Percentiles rank a stretch among this genome's conserved stretches.
Evolutionary conservation across 2,329 filamentous ascomycete genomes (phyloP).

Genomic region (Diaporthe sp.): DNA sequence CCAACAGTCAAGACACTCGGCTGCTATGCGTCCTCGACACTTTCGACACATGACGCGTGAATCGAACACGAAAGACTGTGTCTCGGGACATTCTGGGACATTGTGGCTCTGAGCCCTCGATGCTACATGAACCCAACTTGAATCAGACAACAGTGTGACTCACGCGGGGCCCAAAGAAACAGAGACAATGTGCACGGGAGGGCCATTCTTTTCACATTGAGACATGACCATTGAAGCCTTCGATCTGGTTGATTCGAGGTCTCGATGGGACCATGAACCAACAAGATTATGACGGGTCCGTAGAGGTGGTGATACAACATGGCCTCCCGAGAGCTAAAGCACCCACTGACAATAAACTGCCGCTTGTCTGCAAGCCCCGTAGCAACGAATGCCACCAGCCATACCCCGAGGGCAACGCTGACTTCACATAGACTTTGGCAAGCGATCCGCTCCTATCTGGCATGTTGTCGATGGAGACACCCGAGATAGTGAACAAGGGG

Average conservation of each 20-base stretch:
- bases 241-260: not conserved
- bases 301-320: not conserved
- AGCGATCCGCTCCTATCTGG: not conserved
- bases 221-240: not conserved
- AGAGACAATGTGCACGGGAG: not conserved
- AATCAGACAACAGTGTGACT: not conserved
- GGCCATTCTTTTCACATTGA: not conserved
- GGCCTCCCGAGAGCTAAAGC: not conserved
- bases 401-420: not conserved
- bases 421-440: not conserved
- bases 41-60: not conserved
- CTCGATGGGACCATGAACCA: not conserved
- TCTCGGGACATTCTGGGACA: conserved; percentile 11
- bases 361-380: not conserved
- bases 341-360: not conserved
- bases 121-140: not conserved
- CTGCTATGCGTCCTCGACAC: not conserved
- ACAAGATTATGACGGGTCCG: not conserved
- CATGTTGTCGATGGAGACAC: not conserved
- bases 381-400: not conserved
- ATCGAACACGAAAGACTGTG: not conserved
- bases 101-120: not conserved
- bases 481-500: not conserved
- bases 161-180: not conserved
- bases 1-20: not conserved